Conservation (phyloP, 768 basidiomycete genomes). For the Mycena maculata region DNA sequence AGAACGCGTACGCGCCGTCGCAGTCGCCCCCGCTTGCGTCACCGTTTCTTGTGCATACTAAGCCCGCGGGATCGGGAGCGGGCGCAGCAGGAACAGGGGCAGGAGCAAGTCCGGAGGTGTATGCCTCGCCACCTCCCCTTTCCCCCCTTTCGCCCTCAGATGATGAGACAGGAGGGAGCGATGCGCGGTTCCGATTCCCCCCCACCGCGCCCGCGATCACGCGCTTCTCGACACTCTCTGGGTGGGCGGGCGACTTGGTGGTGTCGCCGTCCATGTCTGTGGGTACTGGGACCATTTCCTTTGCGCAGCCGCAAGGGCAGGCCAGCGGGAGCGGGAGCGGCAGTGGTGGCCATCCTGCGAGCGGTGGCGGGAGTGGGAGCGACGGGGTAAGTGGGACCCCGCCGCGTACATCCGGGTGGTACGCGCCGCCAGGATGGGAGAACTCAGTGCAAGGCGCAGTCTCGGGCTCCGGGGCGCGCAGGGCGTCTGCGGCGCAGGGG, state of each 20-base stretch:
- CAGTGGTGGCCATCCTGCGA: not conserved
- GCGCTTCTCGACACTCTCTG: conserved; percentile 51
- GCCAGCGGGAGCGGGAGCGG: not conserved
- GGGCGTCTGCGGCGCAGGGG: not conserved
- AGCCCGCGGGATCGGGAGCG: not conserved
- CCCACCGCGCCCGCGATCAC: conserved; percentile 39
- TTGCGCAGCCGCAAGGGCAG: not conserved
- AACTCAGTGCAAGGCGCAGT: conserved; percentile 22
- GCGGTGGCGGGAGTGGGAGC: not conserved
- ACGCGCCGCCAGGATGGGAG: conserved; percentile 26
- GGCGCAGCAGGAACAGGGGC: not conserved
- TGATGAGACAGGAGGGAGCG: not conserved
- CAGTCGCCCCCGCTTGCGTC: conserved; percentile 20
- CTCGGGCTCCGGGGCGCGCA: not conserved
- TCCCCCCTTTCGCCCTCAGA: conserved; percentile 16
- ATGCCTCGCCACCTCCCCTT: conserved; percentile 14
- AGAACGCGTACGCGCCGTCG: not conserved
- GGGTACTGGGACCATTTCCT: not conserved
- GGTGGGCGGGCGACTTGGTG: conserved; percentile 50
- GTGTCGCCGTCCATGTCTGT: conserved; percentile 1
- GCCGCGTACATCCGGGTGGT: conserved; percentile 31
- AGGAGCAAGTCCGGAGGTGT: not conserved
- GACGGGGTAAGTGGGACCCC: no score
- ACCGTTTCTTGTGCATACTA: conserved; percentile 9
- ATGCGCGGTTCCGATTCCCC: conserved; percentile 9